phyloP scores from a whole-genome alignment of 2,329 filamentous ascomycete genomes.

The Arthrobotrys megalospora region DNA sequence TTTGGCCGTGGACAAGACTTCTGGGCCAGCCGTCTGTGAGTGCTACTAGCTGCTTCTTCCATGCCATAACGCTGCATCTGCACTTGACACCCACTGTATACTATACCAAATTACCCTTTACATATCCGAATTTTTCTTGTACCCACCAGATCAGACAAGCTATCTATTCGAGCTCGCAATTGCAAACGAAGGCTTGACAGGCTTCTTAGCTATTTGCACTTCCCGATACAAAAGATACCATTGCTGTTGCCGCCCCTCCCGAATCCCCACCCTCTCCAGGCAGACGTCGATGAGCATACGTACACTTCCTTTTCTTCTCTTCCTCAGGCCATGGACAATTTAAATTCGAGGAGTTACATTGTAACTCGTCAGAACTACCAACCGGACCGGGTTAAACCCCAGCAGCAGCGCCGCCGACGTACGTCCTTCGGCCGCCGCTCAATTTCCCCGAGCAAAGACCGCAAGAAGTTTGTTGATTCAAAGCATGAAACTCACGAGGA shows the following conservation, averaged over 20 bases:
- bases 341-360: slow-evolving; percentile 56
- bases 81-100: slow-evolving; percentile 27
- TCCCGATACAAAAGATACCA: slow-evolving; percentile 40
- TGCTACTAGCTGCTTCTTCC: slow-evolving; percentile 37
- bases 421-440: slow-evolving; percentile 45
- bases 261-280: slow-evolving; percentile 30
- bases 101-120: slow-evolving; percentile 23
- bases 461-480: slow-evolving; percentile 45
- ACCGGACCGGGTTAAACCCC: slow-evolving; percentile 55
- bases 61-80: slow-evolving; percentile 31
- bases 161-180: slow-evolving; percentile 13
- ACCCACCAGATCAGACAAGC: slow-evolving; percentile 26
- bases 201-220: slow-evolving; percentile 28
- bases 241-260: slow-evolving; percentile 26
- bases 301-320: background rate
- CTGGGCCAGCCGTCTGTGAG: slow-evolving; percentile 50
- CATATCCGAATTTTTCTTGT: slow-evolving; percentile 28
- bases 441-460: slow-evolving; percentile 50
- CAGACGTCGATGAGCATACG: slow-evolving; percentile 31
- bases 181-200: slow-evolving; percentile 15
- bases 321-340: slow-evolving; percentile 50
- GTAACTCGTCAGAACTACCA: slow-evolving; percentile 54
- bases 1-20: slow-evolving; percentile 32
- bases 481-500: slow-evolving; percentile 49
- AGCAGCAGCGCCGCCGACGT: slow-evolving; percentile 41